Evolutionary conservation across 2,329 filamentous ascomycete species (phyloP), one percentile per base, ranked within the genome.

Genomic region (Pleurostoma richardsiae): DNA sequence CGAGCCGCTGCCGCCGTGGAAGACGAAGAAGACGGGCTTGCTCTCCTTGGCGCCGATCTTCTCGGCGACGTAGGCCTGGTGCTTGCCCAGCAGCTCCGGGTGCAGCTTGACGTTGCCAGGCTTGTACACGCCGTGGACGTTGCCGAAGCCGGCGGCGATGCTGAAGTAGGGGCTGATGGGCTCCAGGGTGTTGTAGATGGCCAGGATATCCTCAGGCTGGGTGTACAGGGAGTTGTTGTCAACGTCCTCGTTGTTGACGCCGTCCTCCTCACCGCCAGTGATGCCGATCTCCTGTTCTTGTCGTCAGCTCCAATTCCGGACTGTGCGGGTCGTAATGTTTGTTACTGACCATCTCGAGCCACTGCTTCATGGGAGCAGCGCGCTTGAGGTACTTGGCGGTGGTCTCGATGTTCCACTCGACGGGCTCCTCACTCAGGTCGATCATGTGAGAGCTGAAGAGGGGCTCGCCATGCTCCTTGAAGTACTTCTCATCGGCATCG

Each of bases 81-180:
- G 94, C 86, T 97, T 96, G 71, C 82, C 81, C 61, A 99, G 88
- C 44, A 99, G 85, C 75, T 95, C 89, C 49, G 94, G 94, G 77
- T 95, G 90, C 55, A 99, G 86, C 75, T 89, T 89, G 73, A 97
- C 94, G 73, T 97, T 97, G 61, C 61, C 36, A 7, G 91, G 90
- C 82, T 96, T 95, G 85, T 97, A 97, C 62, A 99, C 92, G 71
- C 94, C 94, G 79, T 99, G 94, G 51, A 97, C 94, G 72, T 99
- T 99, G 59, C 94, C 94, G 77, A 99, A 99, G 59, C 90, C 94
- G 64, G 94, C 94, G 58, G 92, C 92, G 62, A 97, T 96, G 66
- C 89, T 95, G 82, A 97, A 99, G 82, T 95, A 95, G 57, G 89
- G 87, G 58, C 86, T 92, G 77, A 97, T 90, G 58, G 87, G 76